These are phyloP conservation scores for Pleurotus sapidus DNA, from an alignment of 768 basidiomycete species.

Conservation along the genomic window DNA sequence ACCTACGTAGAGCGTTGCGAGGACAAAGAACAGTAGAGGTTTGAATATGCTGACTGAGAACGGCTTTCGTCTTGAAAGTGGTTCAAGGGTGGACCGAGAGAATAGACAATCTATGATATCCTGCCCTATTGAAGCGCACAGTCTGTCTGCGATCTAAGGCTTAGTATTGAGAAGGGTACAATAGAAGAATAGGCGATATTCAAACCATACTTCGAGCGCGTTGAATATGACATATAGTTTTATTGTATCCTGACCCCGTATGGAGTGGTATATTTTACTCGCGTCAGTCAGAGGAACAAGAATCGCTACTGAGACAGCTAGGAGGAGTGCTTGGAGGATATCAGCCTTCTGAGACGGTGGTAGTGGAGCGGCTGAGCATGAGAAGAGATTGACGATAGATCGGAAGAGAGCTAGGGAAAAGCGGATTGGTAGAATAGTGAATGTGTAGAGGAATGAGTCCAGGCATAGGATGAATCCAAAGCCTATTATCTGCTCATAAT, in stretches of 20 bases:
- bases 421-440: conserved; percentile 95
- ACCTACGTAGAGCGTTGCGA: conserved; percentile 86
- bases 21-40: conserved; percentile 78
- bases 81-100: conserved; percentile 85
- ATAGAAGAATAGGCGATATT: background rate
- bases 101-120: conserved; percentile 96
- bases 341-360: conserved; percentile 92
- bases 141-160: conserved; percentile 83
- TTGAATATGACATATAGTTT: conserved; percentile 99
- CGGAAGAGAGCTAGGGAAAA: conserved; percentile 63
- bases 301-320: conserved; percentile 70
- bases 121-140: conserved; percentile 96
- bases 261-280: conserved; percentile 97
- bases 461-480: conserved; percentile 94
- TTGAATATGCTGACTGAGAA: conserved; percentile 67
- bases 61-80: conserved; percentile 58
- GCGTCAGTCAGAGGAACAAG: conserved; percentile 87
- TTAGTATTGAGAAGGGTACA: background rate
- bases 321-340: conserved; percentile 76
- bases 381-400: conserved; percentile 47
- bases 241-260: conserved; percentile 97
- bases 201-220: conserved; percentile 79
- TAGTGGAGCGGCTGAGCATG: conserved; percentile 51
- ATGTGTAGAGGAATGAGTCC: conserved; percentile 96
- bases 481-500: conserved; percentile 64